Evolutionary conservation across 805 yeast species (phyloP).

Genomic region (Zygoascus biomembranicola): DNA sequence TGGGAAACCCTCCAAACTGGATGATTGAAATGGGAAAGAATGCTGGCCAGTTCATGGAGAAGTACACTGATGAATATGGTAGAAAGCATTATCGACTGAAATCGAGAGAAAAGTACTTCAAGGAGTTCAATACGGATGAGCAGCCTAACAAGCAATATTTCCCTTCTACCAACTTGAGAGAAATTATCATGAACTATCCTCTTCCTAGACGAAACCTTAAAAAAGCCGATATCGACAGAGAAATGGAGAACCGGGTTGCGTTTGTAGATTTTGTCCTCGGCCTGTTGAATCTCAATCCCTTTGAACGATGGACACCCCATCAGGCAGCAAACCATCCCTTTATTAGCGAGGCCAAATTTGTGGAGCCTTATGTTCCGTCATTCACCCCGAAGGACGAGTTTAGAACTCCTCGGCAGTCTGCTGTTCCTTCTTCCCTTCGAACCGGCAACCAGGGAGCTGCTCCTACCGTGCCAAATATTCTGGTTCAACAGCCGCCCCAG

Average conservation of each 20-base stretch:
- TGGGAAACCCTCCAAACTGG: constrained; percentile 87
- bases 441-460: not conserved
- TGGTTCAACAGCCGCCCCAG: constrained; percentile 3
- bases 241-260: constrained; percentile 60
- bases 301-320: constrained; percentile 95
- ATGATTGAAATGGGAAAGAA: constrained; percentile 95
- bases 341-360: constrained; percentile 52
- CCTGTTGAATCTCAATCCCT: constrained; percentile 74
- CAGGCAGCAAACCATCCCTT: constrained; percentile 92
- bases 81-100: constrained; percentile 34
- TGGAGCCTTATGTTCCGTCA: constrained; percentile 32
- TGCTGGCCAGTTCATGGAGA: constrained; percentile 58
- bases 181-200: constrained; percentile 70
- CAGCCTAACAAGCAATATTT: constrained; percentile 83
- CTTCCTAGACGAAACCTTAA: constrained; percentile 30
- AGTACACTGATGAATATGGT: constrained; percentile 31
- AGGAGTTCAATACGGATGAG: constrained; percentile 41
- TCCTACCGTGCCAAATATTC: not conserved
- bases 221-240: constrained; percentile 48
- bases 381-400: not conserved
- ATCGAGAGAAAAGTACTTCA: constrained; percentile 45
- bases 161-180: constrained; percentile 53
- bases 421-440: constrained; percentile 1
- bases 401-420: not conserved
- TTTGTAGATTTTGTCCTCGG: constrained; percentile 74